Evolutionary conservation across 192 early-diverging fungal genomes (phyloP).

Genomic region (Umbelopsis sp.): DNA sequence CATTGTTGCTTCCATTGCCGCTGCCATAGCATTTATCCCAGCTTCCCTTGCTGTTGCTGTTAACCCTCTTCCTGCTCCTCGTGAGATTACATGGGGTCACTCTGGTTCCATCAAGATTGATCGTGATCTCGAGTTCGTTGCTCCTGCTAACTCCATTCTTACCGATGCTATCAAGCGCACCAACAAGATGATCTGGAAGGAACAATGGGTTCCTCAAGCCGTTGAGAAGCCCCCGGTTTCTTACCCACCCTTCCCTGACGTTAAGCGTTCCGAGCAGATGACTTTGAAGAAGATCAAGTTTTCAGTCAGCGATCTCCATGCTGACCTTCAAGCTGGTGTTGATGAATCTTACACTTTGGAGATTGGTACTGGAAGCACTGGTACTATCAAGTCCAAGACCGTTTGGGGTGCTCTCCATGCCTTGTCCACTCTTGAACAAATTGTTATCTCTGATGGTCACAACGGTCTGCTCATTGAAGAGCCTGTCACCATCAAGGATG

Average conservation of each 20-base stretch:
- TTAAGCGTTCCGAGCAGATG: neutral
- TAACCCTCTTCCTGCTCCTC: conserved; percentile 48
- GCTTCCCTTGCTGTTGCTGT: conserved; percentile 37
- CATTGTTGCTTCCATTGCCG: conserved; percentile 32
- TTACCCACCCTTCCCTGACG: conserved; percentile 36
- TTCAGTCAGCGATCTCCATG: conserved; percentile 45
- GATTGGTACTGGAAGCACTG: conserved; percentile 41
- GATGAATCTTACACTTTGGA: conserved; percentile 72
- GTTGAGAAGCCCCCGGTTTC: conserved; percentile 35
- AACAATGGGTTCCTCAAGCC: conserved; percentile 50
- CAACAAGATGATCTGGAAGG: conserved; percentile 48
- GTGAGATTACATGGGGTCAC: conserved; percentile 35
- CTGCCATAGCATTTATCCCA: conserved; percentile 45
- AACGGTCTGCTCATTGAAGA: conserved; percentile 49
- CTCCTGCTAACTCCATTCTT: conserved; percentile 42
- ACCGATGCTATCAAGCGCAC: conserved; percentile 52
- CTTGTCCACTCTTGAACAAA: conserved; percentile 67
- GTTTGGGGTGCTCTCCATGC: conserved; percentile 70
- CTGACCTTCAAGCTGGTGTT: conserved; percentile 54
- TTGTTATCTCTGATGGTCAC: conserved; percentile 50
- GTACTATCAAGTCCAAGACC: conserved; percentile 57
- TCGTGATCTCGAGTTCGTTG: conserved; percentile 32
- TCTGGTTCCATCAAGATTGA: conserved; percentile 37
- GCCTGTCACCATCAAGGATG: conserved; percentile 60
- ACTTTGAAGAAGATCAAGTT: conserved; percentile 46